Percentiles rank a stretch among this genome's conserved stretches.
Conservation (phyloP, 1,284 basidiomycete genomes). For the Trichosporon sp. region DNA sequence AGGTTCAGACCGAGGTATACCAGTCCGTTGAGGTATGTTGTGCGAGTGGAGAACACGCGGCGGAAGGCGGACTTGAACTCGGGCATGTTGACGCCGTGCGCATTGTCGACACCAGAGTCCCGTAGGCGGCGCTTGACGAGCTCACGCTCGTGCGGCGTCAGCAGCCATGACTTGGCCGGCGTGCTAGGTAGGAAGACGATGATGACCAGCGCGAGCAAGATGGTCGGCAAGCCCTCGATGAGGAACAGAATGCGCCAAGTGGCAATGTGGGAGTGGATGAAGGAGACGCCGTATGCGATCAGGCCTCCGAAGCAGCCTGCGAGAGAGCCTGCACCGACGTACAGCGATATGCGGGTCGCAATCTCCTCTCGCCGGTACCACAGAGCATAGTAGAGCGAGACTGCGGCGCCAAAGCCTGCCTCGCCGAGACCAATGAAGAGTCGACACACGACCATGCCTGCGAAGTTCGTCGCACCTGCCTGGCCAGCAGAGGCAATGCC, state of each 20-base stretch:
- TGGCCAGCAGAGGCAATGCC: slow-evolving; percentile 30
- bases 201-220: slow-evolving; percentile 61
- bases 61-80: slow-evolving; percentile 4
- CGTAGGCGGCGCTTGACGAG: not conserved
- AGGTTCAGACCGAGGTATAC: slow-evolving; percentile 24
- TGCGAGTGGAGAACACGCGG: slow-evolving; percentile 4
- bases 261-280: slow-evolving; percentile 12
- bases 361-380: slow-evolving; percentile 45
- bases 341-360: slow-evolving; percentile 36
- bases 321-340: slow-evolving; percentile 39
- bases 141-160: not conserved
- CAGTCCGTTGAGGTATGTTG: slow-evolving; percentile 13
- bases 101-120: slow-evolving; percentile 6
- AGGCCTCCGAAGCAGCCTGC: slow-evolving; percentile 26
- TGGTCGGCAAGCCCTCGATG: slow-evolving; percentile 9
- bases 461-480: slow-evolving; percentile 29
- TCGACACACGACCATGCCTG: slow-evolving; percentile 31
- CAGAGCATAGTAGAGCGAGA: slow-evolving; percentile 25
- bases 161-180: slow-evolving; percentile 61
- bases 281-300: slow-evolving; percentile 23
- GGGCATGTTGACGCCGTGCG: slow-evolving; percentile 7
- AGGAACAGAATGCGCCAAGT: slow-evolving; percentile 19
- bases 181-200: slow-evolving; percentile 63
- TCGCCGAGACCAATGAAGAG: slow-evolving; percentile 42
- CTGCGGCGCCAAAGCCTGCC: slow-evolving; percentile 33